These are phyloP conservation scores for Pharnaceum exiguum DNA, from an alignment of 148 eudicot genomes.

Conservation along the genomic window DNA sequence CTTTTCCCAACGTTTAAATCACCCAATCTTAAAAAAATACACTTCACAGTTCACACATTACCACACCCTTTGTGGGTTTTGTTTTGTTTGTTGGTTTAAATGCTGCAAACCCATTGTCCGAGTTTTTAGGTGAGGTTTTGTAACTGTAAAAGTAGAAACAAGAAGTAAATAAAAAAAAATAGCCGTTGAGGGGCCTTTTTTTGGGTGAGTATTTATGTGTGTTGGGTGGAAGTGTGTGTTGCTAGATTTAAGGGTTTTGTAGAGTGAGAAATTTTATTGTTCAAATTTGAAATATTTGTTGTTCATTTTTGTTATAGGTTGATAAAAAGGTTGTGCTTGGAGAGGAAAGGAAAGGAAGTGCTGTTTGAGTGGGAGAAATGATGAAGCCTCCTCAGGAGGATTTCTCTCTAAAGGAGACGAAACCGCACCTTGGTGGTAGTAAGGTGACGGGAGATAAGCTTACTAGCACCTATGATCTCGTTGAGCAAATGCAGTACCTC, in stretches of 20 bases:
- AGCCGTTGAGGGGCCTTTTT: slow-evolving; percentile 18
- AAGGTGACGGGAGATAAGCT: slow-evolving; percentile 49
- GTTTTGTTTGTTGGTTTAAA: background rate
- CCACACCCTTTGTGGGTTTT: background rate
- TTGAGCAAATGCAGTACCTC: slow-evolving; percentile 67
- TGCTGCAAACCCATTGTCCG: slow-evolving; percentile 7
- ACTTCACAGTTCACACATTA: too few species aligned
- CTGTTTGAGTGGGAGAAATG: slow-evolving; percentile 23
- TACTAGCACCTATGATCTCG: slow-evolving; percentile 64
- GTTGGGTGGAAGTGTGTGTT: slow-evolving; percentile 12
- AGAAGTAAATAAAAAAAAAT: background rate
- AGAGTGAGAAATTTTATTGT: slow-evolving; percentile 6
- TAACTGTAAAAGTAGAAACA: background rate
- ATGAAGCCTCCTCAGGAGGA: slow-evolving; percentile 49
- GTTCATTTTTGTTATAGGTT: background rate
- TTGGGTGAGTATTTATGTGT: slow-evolving; percentile 12
- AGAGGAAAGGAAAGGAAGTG: background rate
- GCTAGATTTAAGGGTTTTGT: slow-evolving; percentile 10
- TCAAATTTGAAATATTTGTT: background rate
- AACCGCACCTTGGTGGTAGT: slow-evolving; percentile 58
- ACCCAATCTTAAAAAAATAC: too few species aligned
- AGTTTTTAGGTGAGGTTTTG: slow-evolving; percentile 1
- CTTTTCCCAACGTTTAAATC: slow-evolving; percentile 10
- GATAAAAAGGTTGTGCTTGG: background rate
- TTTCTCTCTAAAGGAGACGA: slow-evolving; percentile 57